A percentile compares a stretch with the other conserved stretches of the same genome.
Conservation (phyloP, 78 protist species). For the Dictyostelium firmibasis region DNA sequence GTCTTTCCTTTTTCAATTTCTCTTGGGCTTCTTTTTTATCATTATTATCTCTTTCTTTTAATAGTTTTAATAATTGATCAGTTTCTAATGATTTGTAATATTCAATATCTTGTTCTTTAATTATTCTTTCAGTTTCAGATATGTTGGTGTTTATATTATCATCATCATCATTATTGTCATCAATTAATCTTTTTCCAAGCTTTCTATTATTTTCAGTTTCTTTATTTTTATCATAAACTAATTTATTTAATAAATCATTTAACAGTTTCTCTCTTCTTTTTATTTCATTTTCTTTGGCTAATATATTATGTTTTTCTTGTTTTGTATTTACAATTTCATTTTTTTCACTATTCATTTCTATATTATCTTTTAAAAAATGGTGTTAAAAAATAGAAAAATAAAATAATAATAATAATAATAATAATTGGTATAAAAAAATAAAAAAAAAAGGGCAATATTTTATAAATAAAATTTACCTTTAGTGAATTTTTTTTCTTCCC, state of each 20-base stretch:
- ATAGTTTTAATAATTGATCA: background rate
- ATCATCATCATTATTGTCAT: background rate
- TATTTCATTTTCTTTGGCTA: background rate
- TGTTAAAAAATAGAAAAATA: too few relatives aligned
- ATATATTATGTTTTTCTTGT: background rate
- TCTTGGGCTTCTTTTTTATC: background rate
- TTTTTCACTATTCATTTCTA: background rate
- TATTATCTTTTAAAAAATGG: background rate
- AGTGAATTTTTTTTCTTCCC: background rate
- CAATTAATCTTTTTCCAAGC: background rate
- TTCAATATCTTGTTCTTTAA: conserved; percentile 11
- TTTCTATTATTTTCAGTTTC: background rate
- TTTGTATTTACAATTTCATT: background rate
- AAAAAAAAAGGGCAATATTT: too few relatives aligned
- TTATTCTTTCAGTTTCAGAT: background rate
- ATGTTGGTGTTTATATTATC: background rate
- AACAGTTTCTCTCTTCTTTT: background rate
- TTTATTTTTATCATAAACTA: background rate
- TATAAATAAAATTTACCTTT: background rate
- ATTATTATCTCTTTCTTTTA: background rate
- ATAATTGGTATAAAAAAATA: too few relatives aligned
- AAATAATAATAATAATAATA: too few relatives aligned
- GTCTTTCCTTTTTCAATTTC: background rate
- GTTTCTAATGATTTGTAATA: background rate
- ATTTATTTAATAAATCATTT: background rate